Evolutionary conservation across 371 early-diverging fungal genomes (phyloP).

Genomic region (Haplosporangium sp.): DNA sequence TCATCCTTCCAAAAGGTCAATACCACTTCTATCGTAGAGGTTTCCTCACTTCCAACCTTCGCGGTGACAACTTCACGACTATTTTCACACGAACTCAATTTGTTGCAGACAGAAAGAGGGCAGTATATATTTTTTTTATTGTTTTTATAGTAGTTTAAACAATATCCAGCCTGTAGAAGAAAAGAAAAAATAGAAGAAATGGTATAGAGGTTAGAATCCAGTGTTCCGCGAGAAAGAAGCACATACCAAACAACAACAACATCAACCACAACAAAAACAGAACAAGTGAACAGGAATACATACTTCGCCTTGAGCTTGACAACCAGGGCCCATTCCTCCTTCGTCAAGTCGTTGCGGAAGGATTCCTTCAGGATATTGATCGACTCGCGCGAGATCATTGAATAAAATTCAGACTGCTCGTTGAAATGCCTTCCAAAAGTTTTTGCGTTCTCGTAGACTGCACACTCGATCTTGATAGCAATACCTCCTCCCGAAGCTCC

Average conservation of each 20-base stretch:
- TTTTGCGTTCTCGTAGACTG: slow-evolving; percentile 88
- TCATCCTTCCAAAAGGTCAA: neutral
- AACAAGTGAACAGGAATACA: slow-evolving; percentile 7
- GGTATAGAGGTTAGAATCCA: neutral
- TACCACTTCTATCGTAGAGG: neutral
- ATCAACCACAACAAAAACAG: neutral
- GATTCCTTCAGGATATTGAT: slow-evolving; percentile 98
- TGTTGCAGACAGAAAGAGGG: neutral
- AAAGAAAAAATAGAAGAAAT: neutral
- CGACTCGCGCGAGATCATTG: slow-evolving; percentile 89
- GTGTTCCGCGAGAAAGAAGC: neutral
- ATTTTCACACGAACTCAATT: neutral
- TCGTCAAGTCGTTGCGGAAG: slow-evolving; percentile 94
- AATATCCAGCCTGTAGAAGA: slow-evolving; percentile 32
- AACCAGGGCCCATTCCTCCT: slow-evolving; percentile 94
- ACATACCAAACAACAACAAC: neutral
- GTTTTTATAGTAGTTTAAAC: slow-evolving; percentile 20
- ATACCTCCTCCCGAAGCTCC: slow-evolving; percentile 92
- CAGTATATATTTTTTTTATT: slow-evolving; percentile 10
- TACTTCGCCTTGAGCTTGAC: slow-evolving; percentile 79
- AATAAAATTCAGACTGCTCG: slow-evolving; percentile 85
- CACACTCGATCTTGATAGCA: slow-evolving; percentile 96
- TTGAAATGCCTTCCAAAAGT: slow-evolving; percentile 97
- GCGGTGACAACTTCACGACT: neutral
- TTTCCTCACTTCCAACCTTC: neutral